Evolutionary conservation across 805 yeast species (phyloP), one percentile per base, ranked within the genome.

Genomic region (Pichia manshurica): DNA sequence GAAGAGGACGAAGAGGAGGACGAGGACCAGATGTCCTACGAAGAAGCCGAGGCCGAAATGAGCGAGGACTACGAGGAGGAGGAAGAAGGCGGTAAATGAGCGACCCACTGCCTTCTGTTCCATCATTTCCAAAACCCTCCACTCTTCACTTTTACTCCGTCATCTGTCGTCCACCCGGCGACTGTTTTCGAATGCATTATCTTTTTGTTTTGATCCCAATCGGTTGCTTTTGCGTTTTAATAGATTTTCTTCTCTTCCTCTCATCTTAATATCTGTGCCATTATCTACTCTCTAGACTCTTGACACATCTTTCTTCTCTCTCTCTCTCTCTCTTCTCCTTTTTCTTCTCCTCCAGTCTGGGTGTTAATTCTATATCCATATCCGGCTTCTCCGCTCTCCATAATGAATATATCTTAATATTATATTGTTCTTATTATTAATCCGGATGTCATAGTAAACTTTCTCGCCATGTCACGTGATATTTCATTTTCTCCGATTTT

Each of bases 1-100:
- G 84, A 78, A 35, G 79, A 70, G 25, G 72, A 71, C 60, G 73
- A 40, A 13, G 43, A 40, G 5, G 43, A 71, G 53, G 79, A 69
- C 25, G 72, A 69, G 38, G 80, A 69, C 41, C 77, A 68, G 47
- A 63, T 63, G 67, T 60, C 65, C 31, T 74, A 70, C 44, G 77
- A 68, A 5, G 74, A 69, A 37, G 62, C 43, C 19, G 65, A 60
- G 19, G 56, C 40, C 23, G 40, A 37, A 37, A 37, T 37, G 40
- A 37, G 40, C 23, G 40, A 37, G 23, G 40, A 37, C 19, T 37
- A 37, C 45, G 77, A 68, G 5, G 74, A 68, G 37, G 61, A 45
- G 25, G 64, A 59, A 20, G 55, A 59, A 17, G 29, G 29, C 29
- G 29, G 29, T 10, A 60, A 60, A 52, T 56, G n/a, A n/a, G n/a